Evolutionary conservation across 1,284 basidiomycete species (phyloP), one percentile per base, ranked within the genome.

Genomic region (Ceraceosorus bombacis): DNA sequence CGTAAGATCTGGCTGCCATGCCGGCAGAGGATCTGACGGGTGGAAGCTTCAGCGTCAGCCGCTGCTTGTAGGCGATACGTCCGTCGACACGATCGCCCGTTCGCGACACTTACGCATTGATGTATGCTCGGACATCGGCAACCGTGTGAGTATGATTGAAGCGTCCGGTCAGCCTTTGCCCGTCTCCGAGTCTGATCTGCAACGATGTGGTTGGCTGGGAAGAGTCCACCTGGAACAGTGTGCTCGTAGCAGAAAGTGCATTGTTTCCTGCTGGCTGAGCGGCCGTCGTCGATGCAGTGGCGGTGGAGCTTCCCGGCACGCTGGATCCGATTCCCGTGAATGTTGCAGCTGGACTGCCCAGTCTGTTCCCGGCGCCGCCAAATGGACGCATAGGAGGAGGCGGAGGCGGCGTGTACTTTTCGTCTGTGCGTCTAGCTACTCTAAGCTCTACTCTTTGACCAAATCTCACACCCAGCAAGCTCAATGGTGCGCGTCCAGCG

Each of bases 91-190:
- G 27, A 27, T 27, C 27, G 27, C 27, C 27, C 27, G 1, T 27
- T 27, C 2, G 3, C 15, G 13, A 15, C 7, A 86, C 90, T 66
- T 77, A 95, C 89, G 89, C 88, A 66, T 91, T 87, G 80, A 97
- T 90, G 76, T 90, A 90, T 68, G 82, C 84, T 56, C 91, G 82
- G 54, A 97, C 82, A 72, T 97, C 91, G 7, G 83, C 83, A 6
- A 98, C 85, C 0, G 90, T 97, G 74, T 97, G 91, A 8, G 85
- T 86, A 59, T 92, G 81, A 78, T 98, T 98, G 86, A 97, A 89
- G 57, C 88, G 82, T 52, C 84, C 86, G 2, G 91, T 87, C 78
- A 94, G 84, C 66, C 91, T 88, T 72, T 17, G 88, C 9, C 95
- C 95, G 79, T 96, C 92, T 8, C 87, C 88, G 52, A 97, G 78